Evolutionary conservation across 129 eudicot genomes (phyloP).

Genomic region (Flaveria brownii): DNA sequence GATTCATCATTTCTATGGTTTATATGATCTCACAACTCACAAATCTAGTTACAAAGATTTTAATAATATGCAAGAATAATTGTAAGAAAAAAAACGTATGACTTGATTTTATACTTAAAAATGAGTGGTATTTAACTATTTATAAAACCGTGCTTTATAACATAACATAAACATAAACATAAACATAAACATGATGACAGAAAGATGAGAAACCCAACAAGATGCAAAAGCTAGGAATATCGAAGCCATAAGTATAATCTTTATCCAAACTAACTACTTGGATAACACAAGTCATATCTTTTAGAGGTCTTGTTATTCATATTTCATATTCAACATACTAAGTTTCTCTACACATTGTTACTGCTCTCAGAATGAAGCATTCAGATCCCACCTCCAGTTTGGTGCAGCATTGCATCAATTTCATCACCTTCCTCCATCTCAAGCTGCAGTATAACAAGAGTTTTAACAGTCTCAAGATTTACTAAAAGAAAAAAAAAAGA

Average conservation of each 20-base stretch:
- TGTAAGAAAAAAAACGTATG: no score
- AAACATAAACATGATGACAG: background rate
- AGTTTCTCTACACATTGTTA: background rate
- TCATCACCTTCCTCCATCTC: conserved; percentile 66
- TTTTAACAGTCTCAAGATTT: background rate
- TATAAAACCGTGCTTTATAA: background rate
- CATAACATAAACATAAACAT: background rate
- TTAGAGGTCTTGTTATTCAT: conserved; percentile 28
- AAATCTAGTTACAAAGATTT: no score
- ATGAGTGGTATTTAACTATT: no score
- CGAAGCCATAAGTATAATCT: background rate
- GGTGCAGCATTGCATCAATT: conserved; percentile 60
- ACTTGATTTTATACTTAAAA: no score
- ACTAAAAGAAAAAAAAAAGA: no score
- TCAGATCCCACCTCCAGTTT: conserved; percentile 46
- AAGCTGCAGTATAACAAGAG: conserved; percentile 35
- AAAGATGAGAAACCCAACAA: conserved; percentile 16
- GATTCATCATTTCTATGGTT: no score
- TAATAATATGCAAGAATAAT: no score
- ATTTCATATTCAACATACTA: conserved; percentile 26
- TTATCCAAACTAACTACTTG: conserved; percentile 15
- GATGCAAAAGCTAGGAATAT: conserved; percentile 4
- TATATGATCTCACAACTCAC: no score
- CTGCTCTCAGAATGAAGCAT: background rate
- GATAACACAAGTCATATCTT: background rate